Conservation (phyloP, 2,329 filamentous ascomycete species). For the Xylaria sp. region DNA sequence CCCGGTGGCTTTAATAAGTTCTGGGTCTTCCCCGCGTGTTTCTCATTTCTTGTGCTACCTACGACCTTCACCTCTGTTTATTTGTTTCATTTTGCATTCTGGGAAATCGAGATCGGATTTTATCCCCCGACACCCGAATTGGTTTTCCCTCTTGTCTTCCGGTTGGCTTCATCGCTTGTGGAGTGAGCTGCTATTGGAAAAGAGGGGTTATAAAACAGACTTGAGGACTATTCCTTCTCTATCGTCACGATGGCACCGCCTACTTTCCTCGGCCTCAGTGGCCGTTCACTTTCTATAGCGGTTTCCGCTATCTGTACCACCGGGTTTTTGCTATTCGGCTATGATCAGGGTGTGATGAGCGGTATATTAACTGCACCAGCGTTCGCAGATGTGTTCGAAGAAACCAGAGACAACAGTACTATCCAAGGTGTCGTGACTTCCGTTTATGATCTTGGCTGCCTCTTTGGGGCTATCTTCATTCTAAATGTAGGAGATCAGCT, state of each 20-base stretch:
- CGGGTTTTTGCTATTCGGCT: conserved; percentile 64
- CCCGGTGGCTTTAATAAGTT: conserved; percentile 12
- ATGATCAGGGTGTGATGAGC: conserved; percentile 48
- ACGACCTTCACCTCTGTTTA: background rate
- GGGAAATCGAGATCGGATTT: conserved; percentile 13
- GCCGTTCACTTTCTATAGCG: conserved; percentile 59
- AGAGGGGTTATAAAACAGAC: background rate
- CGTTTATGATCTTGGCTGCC: conserved; percentile 54
- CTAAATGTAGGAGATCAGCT: conserved; percentile 59
- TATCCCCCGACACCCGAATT: background rate
- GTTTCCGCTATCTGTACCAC: conserved; percentile 69
- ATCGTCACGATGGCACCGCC: conserved; percentile 55
- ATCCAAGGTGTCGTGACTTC: conserved; percentile 55
- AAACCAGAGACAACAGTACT: conserved; percentile 49
- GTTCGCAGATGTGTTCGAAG: conserved; percentile 56
- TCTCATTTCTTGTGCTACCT: background rate
- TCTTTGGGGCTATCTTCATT: conserved; percentile 55
- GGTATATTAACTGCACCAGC: conserved; percentile 58
- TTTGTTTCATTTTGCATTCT: conserved; percentile 4
- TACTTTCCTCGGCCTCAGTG: conserved; percentile 63
- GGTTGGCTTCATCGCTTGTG: background rate
- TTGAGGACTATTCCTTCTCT: conserved; percentile 14
- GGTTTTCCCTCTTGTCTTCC: background rate
- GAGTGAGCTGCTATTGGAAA: background rate
- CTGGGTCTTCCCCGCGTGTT: conserved; percentile 12